Percentiles rank a stretch among this genome's conserved stretches.
Evolutionary conservation across 371 early-diverging fungal genomes (phyloP).

Genomic region (Rhizomucor pusillus): DNA sequence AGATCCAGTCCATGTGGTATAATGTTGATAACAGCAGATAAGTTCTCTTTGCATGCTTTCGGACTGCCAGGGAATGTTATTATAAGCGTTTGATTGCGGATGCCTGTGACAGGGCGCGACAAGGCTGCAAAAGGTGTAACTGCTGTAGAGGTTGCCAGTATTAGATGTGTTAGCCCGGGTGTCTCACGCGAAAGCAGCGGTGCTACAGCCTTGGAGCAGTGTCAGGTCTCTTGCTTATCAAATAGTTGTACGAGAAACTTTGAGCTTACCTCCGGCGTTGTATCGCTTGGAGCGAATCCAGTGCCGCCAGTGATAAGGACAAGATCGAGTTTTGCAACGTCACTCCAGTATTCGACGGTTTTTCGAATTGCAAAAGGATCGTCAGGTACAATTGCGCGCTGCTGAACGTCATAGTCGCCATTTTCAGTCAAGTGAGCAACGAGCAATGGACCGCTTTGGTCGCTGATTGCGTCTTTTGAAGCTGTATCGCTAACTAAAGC

Average conservation of each 20-base stretch:
- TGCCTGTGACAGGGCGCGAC: conserved; percentile 82
- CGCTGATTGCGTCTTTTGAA: conserved; percentile 44
- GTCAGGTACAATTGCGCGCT: conserved; percentile 54
- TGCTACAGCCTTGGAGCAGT: conserved; percentile 67
- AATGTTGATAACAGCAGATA: conserved; percentile 64
- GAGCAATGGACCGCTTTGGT: conserved; percentile 65
- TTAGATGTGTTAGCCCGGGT: conserved; percentile 73
- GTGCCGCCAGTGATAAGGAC: conserved; percentile 94
- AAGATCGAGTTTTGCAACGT: conserved; percentile 50
- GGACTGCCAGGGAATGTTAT: conserved; percentile 88
- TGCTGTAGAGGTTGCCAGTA: conserved; percentile 66
- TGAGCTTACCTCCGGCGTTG: conserved; percentile 76
- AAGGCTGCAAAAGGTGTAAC: conserved; percentile 90
- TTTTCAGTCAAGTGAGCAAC: conserved; percentile 28
- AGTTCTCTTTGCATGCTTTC: conserved; percentile 83
- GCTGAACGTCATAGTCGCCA: conserved; percentile 29
- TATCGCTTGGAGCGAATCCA: conserved; percentile 83
- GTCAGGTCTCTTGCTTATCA: too few species aligned
- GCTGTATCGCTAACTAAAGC: conserved; percentile 70
- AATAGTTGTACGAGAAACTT: neutral
- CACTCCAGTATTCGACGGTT: conserved; percentile 51
- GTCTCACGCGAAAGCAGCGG: conserved; percentile 70
- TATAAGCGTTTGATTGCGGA: conserved; percentile 65
- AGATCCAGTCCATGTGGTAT: conserved; percentile 85
- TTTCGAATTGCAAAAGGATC: conserved; percentile 48